These are phyloP conservation scores for Abelmoschus esculentus DNA, from an alignment of 345 rosid genomes.

Conservation along the genomic window DNA sequence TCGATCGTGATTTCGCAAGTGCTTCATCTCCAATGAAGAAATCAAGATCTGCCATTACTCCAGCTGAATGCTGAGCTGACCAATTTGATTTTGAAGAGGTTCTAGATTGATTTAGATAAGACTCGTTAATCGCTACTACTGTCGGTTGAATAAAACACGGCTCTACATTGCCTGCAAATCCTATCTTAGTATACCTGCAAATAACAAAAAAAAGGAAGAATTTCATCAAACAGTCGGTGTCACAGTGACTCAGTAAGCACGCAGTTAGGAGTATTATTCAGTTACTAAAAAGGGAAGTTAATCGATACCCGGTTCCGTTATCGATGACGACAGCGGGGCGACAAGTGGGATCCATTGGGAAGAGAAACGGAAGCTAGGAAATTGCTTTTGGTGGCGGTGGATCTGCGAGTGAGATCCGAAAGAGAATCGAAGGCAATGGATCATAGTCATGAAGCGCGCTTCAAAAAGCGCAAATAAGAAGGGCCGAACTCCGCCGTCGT, in stretches of 20 bases:
- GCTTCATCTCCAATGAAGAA: conserved; percentile 95
- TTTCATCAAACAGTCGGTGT: conserved; percentile 32
- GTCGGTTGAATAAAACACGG: conserved; percentile 93
- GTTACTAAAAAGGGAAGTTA: background rate
- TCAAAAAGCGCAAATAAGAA: background rate
- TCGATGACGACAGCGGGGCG: conserved; percentile 98
- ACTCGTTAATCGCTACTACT: conserved; percentile 80
- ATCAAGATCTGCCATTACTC: conserved; percentile 97
- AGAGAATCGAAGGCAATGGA: conserved; percentile 19
- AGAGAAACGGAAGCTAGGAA: conserved; percentile 23
- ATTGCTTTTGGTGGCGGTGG: conserved; percentile 18
- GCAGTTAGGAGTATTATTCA: background rate
- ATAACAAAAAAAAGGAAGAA: background rate
- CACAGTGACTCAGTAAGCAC: background rate
- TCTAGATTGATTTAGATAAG: conserved; percentile 69
- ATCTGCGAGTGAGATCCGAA: conserved; percentile 53
- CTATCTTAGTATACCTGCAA: conserved; percentile 88
- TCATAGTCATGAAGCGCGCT: background rate
- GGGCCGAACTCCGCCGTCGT: no score
- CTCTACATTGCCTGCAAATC: conserved; percentile 95
- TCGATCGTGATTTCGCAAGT: conserved; percentile 62
- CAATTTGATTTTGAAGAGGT: conserved; percentile 61
- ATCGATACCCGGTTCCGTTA: conserved; percentile 85
- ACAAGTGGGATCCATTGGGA: conserved; percentile 72
- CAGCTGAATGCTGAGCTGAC: conserved; percentile 84